Evolutionary conservation across 768 basidiomycete species (phyloP), one percentile per base, ranked within the genome.

Genomic region (Termitomyces bulborhizus): DNA sequence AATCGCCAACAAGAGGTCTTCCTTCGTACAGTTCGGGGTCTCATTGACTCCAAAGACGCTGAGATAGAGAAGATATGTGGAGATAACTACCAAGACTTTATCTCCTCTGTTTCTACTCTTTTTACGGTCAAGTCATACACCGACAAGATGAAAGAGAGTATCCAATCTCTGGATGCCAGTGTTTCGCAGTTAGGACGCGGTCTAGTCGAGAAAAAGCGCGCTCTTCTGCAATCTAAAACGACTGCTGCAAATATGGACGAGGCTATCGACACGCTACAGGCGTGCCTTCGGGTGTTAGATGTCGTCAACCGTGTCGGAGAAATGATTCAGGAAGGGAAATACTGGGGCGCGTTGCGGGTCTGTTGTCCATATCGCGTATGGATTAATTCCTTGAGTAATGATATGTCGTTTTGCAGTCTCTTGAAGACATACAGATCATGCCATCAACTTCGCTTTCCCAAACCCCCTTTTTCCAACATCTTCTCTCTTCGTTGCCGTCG

Each of bases 21-120:
- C 71, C 80, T 98, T 53, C 83, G 88, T 51, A 90, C 86, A 43
- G 75, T 98, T 42, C 87, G 90, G 64, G 78, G 75, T n/a, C 88
- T 98, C 64, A 88, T 98, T 56, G 86, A 93, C 65, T 85, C 93
- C 60, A 97, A 98, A 73, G 97, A 99, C 68, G 79, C 82, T 57
- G 96, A 98, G 70, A 99, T 99, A 69, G 93, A 98, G 73, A 84
- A 82, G 57, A 94, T 98, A 69, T 98, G 97, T 72, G 83, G 86
- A 55, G 90, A 93, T 62, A 98, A 98, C 69, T 98, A 98, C 65
- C 93, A 95, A 71, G 96, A 98, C 71, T 99, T 99, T 63, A 94
- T 98, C 34, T 86, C 88, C 29, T 97, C 95, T 18, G 94, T 98
- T 15, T 93, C 93, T n/a, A 98, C 94, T 3, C 78, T 99, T 58